Evolutionary conservation across 208 protist species (phyloP).

Genomic region (Herpetomonas tarakana): DNA sequence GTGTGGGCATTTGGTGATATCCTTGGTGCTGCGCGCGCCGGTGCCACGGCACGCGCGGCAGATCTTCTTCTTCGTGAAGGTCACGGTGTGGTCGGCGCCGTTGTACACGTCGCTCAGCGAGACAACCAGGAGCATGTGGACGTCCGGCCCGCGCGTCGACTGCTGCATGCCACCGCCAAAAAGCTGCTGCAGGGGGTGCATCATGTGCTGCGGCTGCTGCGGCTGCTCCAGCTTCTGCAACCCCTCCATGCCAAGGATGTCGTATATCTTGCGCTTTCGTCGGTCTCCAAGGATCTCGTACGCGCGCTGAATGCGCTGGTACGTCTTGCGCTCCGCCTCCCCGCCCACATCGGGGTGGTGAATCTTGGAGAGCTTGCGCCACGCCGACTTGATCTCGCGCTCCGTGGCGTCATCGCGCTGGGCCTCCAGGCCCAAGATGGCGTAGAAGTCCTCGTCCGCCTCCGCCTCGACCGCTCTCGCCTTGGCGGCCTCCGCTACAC

Average conservation of each 20-base stretch:
- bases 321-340: constrained; percentile 58
- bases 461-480: background rate
- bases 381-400: constrained; percentile 77
- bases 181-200: constrained; percentile 46
- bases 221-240: constrained; percentile 66
- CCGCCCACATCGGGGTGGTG: constrained; percentile 85
- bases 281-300: constrained; percentile 91
- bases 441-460: constrained; percentile 76
- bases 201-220: constrained; percentile 9
- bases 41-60: constrained; percentile 68
- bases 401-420: constrained; percentile 66
- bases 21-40: constrained; percentile 27
- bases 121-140: constrained; percentile 70
- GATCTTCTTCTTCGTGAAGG: constrained; percentile 86
- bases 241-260: constrained; percentile 87
- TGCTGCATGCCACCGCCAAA: constrained; percentile 37
- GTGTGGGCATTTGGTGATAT: constrained; percentile 33
- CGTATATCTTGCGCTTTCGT: constrained; percentile 90
- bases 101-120: constrained; percentile 93
- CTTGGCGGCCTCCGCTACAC: background rate
- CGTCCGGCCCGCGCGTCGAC: constrained; percentile 73
- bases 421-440: constrained; percentile 47
- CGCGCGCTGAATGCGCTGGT: constrained; percentile 73
- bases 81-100: constrained; percentile 69
- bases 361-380: constrained; percentile 61